These are phyloP conservation scores for Trifolium fragiferum DNA, from an alignment of 306 rosid genomes.

Conservation along the genomic window DNA sequence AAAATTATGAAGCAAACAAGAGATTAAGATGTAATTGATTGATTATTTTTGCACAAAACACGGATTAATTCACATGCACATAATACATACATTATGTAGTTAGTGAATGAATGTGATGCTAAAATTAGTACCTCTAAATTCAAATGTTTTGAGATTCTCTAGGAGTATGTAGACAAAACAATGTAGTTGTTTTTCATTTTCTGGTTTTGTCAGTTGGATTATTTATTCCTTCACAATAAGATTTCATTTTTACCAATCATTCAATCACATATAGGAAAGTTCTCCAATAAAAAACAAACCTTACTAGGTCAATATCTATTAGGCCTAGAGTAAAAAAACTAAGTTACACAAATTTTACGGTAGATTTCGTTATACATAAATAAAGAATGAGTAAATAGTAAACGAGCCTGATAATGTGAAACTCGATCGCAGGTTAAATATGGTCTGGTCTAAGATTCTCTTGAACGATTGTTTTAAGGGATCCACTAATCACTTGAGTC, in stretches of 20 bases:
- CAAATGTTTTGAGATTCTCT: constrained; percentile 63
- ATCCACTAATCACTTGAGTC: too few species aligned
- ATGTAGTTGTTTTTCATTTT: constrained; percentile 60
- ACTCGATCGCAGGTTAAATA: too few species aligned
- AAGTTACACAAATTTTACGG: constrained; percentile 26
- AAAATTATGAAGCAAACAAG: constrained; percentile 86
- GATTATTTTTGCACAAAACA: constrained; percentile 71
- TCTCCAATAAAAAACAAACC: constrained; percentile 37
- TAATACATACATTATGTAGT: constrained; percentile 41
- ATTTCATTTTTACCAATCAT: constrained; percentile 51
- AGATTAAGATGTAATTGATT: constrained; percentile 52
- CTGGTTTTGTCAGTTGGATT: constrained; percentile 47
- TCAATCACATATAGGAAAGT: constrained; percentile 36
- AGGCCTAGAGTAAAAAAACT: constrained; percentile 27
- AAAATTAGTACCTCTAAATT: constrained; percentile 49
- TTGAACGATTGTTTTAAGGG: too few species aligned
- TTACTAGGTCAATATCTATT: constrained; percentile 48
- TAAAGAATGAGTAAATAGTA: background rate
- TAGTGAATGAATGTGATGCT: constrained; percentile 43
- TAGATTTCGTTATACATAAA: constrained; percentile 19
- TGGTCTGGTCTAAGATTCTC: too few species aligned
- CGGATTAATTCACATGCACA: constrained; percentile 77
- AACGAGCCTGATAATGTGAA: too few species aligned
- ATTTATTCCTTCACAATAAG: constrained; percentile 37
- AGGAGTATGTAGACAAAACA: constrained; percentile 58